Conservation (phyloP, 2,329 filamentous ascomycete species). For the Diaporthe destruens region DNA sequence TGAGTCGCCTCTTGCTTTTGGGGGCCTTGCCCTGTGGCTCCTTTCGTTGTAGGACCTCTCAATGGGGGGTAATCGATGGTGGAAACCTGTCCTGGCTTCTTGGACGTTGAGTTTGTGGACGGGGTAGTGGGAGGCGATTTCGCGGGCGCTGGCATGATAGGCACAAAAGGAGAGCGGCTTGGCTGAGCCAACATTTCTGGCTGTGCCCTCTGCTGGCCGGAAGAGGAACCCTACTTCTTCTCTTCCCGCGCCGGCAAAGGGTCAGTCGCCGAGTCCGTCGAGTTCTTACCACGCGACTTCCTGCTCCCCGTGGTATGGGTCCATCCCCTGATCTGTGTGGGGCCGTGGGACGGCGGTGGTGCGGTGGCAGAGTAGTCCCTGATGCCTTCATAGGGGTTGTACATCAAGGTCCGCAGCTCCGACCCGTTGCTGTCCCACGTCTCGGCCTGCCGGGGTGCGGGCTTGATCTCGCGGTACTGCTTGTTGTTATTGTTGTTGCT, state of each 20-base stretch:
- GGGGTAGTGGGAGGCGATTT: not conserved
- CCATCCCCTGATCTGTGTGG: constrained; percentile 70
- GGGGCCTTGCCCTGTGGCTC: not conserved
- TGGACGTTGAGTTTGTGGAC: not conserved
- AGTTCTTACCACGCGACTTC: constrained; percentile 49
- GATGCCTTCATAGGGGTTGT: constrained; percentile 66
- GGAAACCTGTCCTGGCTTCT: not conserved
- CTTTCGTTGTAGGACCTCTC: not conserved
- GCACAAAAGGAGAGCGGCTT: not conserved
- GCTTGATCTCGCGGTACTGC: constrained; percentile 69
- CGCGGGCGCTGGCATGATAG: not conserved
- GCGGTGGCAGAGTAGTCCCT: constrained; percentile 69
- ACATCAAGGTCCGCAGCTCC: constrained; percentile 70
- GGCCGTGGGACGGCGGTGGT: constrained; percentile 67
- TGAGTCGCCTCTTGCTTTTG: not conserved
- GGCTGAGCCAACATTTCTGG: not conserved
- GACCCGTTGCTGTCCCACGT: constrained; percentile 59
- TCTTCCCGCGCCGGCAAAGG: constrained; percentile 40
- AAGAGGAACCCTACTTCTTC: constrained; percentile 42
- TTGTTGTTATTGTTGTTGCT: constrained; percentile 37
- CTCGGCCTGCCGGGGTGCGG: constrained; percentile 65
- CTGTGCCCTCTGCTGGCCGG: constrained; percentile 22
- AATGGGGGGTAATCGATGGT: not conserved
- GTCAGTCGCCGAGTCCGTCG: constrained; percentile 39
- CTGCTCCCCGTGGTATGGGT: constrained; percentile 60